Evolutionary conservation across 169 alveolate genomes (phyloP).

Genomic region (Eimeria acervulina): DNA sequence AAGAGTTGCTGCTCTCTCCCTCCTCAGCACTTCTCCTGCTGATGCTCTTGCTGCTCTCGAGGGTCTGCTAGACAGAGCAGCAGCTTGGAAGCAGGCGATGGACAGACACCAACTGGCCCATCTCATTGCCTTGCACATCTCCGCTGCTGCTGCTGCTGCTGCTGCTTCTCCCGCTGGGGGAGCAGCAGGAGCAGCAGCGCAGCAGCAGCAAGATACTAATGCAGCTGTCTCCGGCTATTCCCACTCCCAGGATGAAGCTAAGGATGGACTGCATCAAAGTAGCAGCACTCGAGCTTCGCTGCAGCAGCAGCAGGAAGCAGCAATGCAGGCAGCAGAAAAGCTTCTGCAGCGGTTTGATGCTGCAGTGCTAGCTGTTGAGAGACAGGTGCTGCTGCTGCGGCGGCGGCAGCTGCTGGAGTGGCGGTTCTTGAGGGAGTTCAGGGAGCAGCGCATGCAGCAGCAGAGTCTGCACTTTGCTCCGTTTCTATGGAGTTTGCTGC

Average conservation of each 20-base stretch:
- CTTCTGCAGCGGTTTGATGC: constrained; percentile 69
- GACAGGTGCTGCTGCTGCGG: constrained; percentile 83
- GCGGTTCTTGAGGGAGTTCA: constrained; percentile 76
- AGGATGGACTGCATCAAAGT: neutral
- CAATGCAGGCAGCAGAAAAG: constrained; percentile 49
- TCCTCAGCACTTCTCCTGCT: constrained; percentile 80
- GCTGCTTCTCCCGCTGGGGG: neutral
- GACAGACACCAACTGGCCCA: constrained; percentile 77
- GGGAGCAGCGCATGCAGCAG: constrained; percentile 74
- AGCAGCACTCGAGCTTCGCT: neutral
- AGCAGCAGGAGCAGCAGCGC: neutral
- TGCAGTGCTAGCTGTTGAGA: constrained; percentile 73
- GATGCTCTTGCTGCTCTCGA: constrained; percentile 77
- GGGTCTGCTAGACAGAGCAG: constrained; percentile 81
- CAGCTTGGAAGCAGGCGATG: constrained; percentile 75
- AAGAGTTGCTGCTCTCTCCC: constrained; percentile 46
- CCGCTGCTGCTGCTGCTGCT: neutral
- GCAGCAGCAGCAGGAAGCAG: constrained; percentile 29
- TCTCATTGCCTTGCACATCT: constrained; percentile 1
- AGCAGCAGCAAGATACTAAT: neutral
- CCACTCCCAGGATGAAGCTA: neutral
- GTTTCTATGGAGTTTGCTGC: constrained; percentile 63
- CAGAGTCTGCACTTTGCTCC: constrained; percentile 75
- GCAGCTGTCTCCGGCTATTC: neutral
- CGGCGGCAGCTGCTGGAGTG: constrained; percentile 83